Percentiles rank a stretch among this genome's conserved stretches.
Evolutionary conservation across 1,284 basidiomycete genomes (phyloP).

Genomic region (Rhodotorula sp.): DNA sequence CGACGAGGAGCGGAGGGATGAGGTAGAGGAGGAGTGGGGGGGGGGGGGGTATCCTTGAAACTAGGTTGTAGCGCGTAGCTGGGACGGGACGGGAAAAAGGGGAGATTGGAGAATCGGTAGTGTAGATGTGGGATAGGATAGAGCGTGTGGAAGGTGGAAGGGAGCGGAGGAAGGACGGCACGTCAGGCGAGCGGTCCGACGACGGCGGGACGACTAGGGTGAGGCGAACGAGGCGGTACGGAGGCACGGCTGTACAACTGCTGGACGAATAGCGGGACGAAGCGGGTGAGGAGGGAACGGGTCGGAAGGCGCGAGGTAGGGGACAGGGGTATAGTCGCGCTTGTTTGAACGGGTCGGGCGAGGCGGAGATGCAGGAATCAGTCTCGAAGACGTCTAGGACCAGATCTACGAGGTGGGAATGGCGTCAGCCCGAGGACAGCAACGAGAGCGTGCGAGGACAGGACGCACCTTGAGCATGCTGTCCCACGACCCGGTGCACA

Average conservation of each 20-base stretch:
- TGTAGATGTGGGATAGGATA: not conserved
- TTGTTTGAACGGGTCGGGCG: not conserved
- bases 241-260: no score
- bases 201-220: not conserved
- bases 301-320: not conserved
- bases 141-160: not conserved
- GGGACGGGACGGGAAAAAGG: no score
- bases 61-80: no score
- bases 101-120: not conserved
- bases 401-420: constrained; percentile 7
- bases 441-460: not conserved
- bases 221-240: not conserved
- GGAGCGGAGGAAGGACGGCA: not conserved
- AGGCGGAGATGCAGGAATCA: not conserved
- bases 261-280: not conserved
- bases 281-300: not conserved
- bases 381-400: constrained; percentile 2
- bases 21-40: no score
- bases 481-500: constrained; percentile 98
- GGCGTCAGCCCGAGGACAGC: not conserved
- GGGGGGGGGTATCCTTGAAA: no score
- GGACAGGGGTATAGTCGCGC: not conserved
- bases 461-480: constrained; percentile 80
- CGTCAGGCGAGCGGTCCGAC: no score
- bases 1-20: no score